These are phyloP conservation scores for Ceriops tagal DNA, from an alignment of 345 rosid species.

Conservation along the genomic window DNA sequence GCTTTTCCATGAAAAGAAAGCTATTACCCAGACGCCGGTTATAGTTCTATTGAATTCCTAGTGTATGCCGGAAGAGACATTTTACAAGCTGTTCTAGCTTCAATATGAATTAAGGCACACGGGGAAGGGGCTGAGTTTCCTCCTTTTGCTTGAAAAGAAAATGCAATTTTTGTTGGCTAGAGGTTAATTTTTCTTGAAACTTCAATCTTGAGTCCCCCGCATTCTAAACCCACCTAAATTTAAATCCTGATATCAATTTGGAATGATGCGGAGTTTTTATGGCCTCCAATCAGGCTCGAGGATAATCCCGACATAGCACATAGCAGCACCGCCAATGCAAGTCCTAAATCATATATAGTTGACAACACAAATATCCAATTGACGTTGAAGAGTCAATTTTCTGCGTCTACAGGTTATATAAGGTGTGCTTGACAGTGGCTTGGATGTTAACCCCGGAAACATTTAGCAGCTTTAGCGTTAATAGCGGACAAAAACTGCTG, in stretches of 20 bases:
- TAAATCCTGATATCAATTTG: too few species aligned
- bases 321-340: neutral
- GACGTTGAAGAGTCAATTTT: neutral
- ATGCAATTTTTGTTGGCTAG: neutral
- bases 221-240: neutral
- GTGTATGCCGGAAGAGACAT: too few species aligned
- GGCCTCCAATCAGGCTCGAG: too few species aligned
- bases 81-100: too few species aligned
- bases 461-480: neutral
- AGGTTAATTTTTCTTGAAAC: neutral
- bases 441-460: neutral
- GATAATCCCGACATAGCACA: too few species aligned
- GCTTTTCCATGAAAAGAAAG: too few species aligned
- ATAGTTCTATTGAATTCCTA: too few species aligned
- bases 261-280: too few species aligned
- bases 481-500: too few species aligned
- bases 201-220: neutral
- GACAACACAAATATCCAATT: neutral
- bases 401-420: neutral
- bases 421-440: neutral
- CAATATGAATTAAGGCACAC: neutral
- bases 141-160: constrained; percentile 9
- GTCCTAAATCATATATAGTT: neutral
- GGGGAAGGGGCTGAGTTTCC: neutral
- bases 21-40: too few species aligned